Evolutionary conservation across 768 basidiomycete species (phyloP).

Genomic region (Nidula microcarpa): DNA sequence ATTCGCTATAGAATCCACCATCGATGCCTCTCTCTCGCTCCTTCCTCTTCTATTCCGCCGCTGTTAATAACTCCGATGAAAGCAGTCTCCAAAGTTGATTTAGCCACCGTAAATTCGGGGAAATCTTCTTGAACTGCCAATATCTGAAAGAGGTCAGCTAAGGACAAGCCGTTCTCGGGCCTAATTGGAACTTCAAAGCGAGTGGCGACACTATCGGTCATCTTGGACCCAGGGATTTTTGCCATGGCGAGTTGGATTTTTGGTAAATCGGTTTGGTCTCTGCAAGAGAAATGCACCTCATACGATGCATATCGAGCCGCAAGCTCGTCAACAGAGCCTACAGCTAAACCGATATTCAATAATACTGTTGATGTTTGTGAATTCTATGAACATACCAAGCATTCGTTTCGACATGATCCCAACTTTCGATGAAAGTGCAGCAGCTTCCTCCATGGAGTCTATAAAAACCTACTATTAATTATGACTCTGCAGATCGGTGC

Average conservation of each 20-base stretch:
- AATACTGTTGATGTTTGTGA: not conserved
- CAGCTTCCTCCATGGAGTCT: constrained; percentile 23
- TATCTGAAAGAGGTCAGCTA: constrained; percentile 4
- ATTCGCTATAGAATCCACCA: too few relatives aligned
- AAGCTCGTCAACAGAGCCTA: constrained; percentile 14
- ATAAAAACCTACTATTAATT: not conserved
- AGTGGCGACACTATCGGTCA: constrained; percentile 73
- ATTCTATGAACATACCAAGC: constrained; percentile 8
- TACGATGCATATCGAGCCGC: constrained; percentile 14
- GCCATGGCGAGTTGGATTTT: constrained; percentile 53
- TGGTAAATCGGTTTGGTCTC: constrained; percentile 39
- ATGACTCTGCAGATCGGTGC: not conserved
- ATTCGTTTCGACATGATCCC: constrained; percentile 17
- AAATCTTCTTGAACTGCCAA: constrained; percentile 41
- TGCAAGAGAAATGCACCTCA: constrained; percentile 62
- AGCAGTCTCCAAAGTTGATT: constrained; percentile 49
- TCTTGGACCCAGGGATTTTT: constrained; percentile 53
- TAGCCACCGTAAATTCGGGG: constrained; percentile 51
- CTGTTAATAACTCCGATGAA: constrained; percentile 48
- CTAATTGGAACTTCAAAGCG: constrained; percentile 67
- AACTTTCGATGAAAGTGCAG: constrained; percentile 17
- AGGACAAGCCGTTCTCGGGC: constrained; percentile 8
- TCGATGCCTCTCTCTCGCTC: not conserved
- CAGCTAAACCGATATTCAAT: constrained; percentile 19
- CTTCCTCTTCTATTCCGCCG: not conserved